Conservation (phyloP, 371 early-diverging fungal species). For the Mucor sp. region DNA sequence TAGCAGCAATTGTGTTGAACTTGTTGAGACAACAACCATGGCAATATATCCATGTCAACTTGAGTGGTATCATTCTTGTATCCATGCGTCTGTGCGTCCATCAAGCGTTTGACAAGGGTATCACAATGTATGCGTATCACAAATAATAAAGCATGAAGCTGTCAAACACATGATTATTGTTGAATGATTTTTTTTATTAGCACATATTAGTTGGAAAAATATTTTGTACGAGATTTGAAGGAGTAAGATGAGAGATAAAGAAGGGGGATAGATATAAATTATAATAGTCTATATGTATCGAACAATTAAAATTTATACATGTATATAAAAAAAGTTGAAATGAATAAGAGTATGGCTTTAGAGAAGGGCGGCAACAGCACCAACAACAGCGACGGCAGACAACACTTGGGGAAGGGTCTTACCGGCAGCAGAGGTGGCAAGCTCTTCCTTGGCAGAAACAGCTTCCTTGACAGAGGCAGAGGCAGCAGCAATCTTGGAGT, state of each 20-base stretch:
- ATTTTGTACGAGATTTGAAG: background rate
- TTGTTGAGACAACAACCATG: background rate
- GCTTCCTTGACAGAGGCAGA: background rate
- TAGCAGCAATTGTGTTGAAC: background rate
- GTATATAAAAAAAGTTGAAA: background rate
- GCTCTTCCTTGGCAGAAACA: background rate
- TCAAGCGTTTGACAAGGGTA: background rate
- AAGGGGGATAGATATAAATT: background rate
- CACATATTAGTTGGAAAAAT: background rate
- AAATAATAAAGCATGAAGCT: slow-evolving; percentile 2
- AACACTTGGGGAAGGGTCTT: slow-evolving; percentile 12
- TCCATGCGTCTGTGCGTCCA: background rate
- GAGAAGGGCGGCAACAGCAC: slow-evolving; percentile 14
- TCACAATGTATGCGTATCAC: background rate
- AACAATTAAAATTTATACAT: slow-evolving; percentile 3
- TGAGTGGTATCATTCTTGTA: background rate
- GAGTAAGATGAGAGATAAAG: background rate
- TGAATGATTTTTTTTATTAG: background rate
- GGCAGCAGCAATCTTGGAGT: slow-evolving; percentile 3
- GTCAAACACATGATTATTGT: background rate
- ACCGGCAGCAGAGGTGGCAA: background rate
- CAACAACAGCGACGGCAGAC: slow-evolving; percentile 8
- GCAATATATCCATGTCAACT: background rate
- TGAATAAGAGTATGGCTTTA: slow-evolving; percentile 5
- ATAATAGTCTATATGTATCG: background rate